Conservation (phyloP, 2,329 filamentous ascomycete species). For the Ophiostoma ips region DNA sequence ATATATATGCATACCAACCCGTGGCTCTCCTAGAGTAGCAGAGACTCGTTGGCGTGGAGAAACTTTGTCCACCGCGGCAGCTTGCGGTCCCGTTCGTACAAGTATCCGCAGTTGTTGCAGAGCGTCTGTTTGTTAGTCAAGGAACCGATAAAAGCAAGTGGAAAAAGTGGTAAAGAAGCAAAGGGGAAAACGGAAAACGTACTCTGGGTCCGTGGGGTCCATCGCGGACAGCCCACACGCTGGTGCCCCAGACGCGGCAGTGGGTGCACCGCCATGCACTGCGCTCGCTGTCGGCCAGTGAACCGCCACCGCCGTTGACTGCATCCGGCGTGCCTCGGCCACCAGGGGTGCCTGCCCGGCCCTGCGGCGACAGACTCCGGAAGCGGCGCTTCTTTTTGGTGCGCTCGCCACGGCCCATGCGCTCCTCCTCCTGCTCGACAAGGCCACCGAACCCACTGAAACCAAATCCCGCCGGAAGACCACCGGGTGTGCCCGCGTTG, state of each 20-base stretch:
- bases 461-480: constrained; percentile 42
- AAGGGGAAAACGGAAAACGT: constrained; percentile 25
- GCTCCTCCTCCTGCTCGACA: constrained; percentile 53
- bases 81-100: constrained; percentile 76
- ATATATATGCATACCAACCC: not conserved
- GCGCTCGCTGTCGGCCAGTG: constrained; percentile 65
- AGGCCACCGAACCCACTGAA: constrained; percentile 32
- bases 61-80: constrained; percentile 65
- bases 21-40: constrained; percentile 7
- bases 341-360: constrained; percentile 51
- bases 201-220: constrained; percentile 75
- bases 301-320: constrained; percentile 43
- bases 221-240: constrained; percentile 90
- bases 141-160: not conserved
- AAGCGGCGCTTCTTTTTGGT: constrained; percentile 94
- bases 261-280: constrained; percentile 77
- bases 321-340: constrained; percentile 71
- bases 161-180: not conserved
- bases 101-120: constrained; percentile 83
- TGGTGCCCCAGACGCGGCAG: constrained; percentile 75
- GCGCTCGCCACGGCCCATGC: constrained; percentile 81
- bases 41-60: constrained; percentile 37
- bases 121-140: constrained; percentile 44
- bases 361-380: constrained; percentile 70
- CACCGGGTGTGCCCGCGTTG: constrained; percentile 65